A percentile compares a stretch with the other conserved stretches of the same genome.
Evolutionary conservation across 805 yeast genomes (phyloP).

Genomic region (Ogataea paraovalis): DNA sequence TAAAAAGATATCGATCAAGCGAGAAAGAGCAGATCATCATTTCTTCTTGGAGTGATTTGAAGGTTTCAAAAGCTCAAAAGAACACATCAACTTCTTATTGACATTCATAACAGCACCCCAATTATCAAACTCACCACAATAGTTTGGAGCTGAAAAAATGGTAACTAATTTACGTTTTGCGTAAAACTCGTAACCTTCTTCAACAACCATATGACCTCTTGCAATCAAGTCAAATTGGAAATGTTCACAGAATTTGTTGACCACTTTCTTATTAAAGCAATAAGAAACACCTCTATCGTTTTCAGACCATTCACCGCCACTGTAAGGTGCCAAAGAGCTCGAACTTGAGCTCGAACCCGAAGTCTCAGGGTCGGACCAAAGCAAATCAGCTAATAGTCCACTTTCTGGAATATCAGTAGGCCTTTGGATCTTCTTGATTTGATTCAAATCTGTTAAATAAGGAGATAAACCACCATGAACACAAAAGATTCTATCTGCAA

Average conservation of each 20-base stretch:
- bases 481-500: conserved; percentile 54
- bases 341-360: too few relatives aligned
- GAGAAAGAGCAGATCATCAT: not conserved
- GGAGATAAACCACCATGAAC: conserved; percentile 78
- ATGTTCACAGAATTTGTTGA: conserved; percentile 59
- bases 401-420: conserved; percentile 84
- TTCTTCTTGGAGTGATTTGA: conserved; percentile 11
- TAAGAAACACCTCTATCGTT: conserved; percentile 83
- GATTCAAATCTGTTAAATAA: conserved; percentile 56
- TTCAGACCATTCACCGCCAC: conserved; percentile 60
- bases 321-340: not conserved
- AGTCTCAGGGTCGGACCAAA: conserved; percentile 82
- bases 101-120: conserved; percentile 81
- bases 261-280: conserved; percentile 69
- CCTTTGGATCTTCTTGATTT: conserved; percentile 65
- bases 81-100: conserved; percentile 61
- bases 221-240: conserved; percentile 75
- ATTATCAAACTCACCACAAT: conserved; percentile 76
- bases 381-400: conserved; percentile 70
- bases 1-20: not conserved
- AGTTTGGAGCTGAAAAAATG: conserved; percentile 78
- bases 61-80: conserved; percentile 69
- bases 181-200: conserved; percentile 83
- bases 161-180: conserved; percentile 72
- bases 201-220: conserved; percentile 87